A percentile compares a stretch with the other conserved stretches of the same genome.
phyloP scores from a whole-genome alignment of 2,329 filamentous ascomycete species.

The Fusarium xylarioides region DNA sequence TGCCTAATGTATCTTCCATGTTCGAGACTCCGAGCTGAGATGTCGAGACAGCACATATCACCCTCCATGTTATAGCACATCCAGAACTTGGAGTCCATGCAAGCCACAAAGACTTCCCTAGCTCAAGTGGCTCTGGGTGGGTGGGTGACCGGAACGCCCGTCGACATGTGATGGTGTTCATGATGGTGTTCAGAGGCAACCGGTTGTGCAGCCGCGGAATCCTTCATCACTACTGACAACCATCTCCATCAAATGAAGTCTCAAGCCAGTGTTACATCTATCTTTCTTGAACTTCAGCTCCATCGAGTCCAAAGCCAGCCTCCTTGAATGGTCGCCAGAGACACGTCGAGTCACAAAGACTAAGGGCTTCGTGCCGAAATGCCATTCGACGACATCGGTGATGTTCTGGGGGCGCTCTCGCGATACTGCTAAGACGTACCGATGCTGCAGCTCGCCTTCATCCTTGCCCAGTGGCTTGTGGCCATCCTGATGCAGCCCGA shows the following conservation, averaged over 20 bases:
- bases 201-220: fast-evolving
- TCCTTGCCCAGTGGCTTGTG: neutral
- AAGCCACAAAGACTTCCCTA: neutral
- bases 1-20: neutral
- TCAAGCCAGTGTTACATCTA: fast-evolving
- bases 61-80: neutral
- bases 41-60: neutral
- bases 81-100: neutral
- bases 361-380: fast-evolving
- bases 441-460: neutral
- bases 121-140: neutral
- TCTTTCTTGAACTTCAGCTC: neutral
- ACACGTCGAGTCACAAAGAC: too few relatives aligned
- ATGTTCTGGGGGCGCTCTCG: too few relatives aligned
- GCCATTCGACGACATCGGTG: fast-evolving
- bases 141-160: neutral
- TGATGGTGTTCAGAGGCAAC: neutral
- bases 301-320: fast-evolving
- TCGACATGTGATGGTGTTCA: neutral
- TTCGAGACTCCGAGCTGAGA: neutral
- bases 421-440: too few relatives aligned
- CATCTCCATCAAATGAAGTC: too few relatives aligned
- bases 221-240: fast-evolving
- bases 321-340: fast-evolving
- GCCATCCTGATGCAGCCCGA: neutral